Evolutionary conservation across 1,139 yeast species (phyloP).

Genomic region (Spencermartinsiella ligniputridi): DNA sequence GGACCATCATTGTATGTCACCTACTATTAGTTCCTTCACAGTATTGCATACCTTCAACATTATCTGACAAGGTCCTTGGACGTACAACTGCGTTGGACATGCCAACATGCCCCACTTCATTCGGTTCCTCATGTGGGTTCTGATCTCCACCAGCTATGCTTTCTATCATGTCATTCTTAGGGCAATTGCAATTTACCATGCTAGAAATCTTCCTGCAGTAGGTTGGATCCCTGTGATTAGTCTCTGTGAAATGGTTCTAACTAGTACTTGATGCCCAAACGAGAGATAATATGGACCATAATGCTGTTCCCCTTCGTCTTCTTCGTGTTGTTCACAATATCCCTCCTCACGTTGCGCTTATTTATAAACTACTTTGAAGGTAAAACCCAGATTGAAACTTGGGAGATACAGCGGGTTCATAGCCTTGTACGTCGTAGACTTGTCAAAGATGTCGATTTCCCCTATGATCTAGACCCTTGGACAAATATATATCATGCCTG

Average conservation of each 20-base stretch:
- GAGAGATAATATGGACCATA: conserved; percentile 54
- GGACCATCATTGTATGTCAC: conserved; percentile 69
- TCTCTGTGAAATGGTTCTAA: not conserved
- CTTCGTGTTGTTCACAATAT: conserved; percentile 57
- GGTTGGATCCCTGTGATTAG: conserved; percentile 1
- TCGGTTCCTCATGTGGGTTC: conserved; percentile 69
- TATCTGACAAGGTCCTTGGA: conserved; percentile 54
- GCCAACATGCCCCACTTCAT: conserved; percentile 76
- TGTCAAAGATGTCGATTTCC: conserved; percentile 47
- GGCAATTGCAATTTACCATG: conserved; percentile 45
- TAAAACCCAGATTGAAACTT: conserved; percentile 85
- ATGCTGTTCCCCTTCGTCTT: conserved; percentile 52
- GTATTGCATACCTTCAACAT: not conserved
- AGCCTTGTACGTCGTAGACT: conserved; percentile 48
- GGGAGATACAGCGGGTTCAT: conserved; percentile 86
- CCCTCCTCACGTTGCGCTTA: conserved; percentile 59
- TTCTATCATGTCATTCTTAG: conserved; percentile 42
- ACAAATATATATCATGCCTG: conserved; percentile 44
- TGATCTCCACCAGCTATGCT: conserved; percentile 50
- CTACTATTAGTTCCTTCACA: not conserved
- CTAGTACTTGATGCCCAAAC: conserved; percentile 48
- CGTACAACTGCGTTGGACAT: conserved; percentile 78
- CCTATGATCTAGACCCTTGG: conserved; percentile 67
- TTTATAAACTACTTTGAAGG: conserved; percentile 56
- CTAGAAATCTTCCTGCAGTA: conserved; percentile 51